These are phyloP conservation scores for Anisogramma anomala DNA, from an alignment of 2,329 filamentous ascomycete species.

Conservation along the genomic window DNA sequence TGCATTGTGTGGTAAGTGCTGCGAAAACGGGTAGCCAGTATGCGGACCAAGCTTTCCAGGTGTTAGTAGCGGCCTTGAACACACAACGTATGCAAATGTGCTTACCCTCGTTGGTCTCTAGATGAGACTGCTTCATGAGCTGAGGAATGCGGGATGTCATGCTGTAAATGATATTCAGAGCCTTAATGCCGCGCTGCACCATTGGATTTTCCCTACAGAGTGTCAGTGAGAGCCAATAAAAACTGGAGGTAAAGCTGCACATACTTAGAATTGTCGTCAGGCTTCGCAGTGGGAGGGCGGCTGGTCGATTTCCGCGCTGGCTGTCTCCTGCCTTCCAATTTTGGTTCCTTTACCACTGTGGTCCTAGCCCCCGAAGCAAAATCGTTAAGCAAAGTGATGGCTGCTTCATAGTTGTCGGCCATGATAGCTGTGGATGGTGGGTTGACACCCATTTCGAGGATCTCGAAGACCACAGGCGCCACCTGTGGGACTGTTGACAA, in stretches of 20 bases:
- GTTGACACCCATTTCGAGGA: slow-evolving; percentile 67
- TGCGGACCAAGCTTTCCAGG: slow-evolving; percentile 69
- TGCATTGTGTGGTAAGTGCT: slow-evolving; percentile 77
- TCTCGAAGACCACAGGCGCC: slow-evolving; percentile 69
- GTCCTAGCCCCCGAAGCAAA: slow-evolving; percentile 77
- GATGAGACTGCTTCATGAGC: slow-evolving; percentile 84
- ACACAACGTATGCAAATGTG: neutral
- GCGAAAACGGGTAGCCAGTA: slow-evolving; percentile 96
- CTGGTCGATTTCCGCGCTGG: slow-evolving; percentile 19
- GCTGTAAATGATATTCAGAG: slow-evolving; percentile 69
- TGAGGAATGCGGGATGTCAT: slow-evolving; percentile 72
- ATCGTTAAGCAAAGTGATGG: slow-evolving; percentile 72
- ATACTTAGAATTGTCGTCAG: slow-evolving; percentile 41
- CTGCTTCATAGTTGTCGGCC: slow-evolving; percentile 89
- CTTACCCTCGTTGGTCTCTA: slow-evolving; percentile 72
- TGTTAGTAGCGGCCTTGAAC: slow-evolving; percentile 17
- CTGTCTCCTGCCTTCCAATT: slow-evolving; percentile 40
- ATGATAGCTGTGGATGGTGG: slow-evolving; percentile 73
- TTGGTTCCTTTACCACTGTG: slow-evolving; percentile 58
- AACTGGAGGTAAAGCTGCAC: slow-evolving; percentile 18
- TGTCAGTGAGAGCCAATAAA: slow-evolving; percentile 10
- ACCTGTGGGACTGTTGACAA: slow-evolving; percentile 59
- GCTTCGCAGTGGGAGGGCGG: slow-evolving; percentile 33
- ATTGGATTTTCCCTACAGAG: slow-evolving; percentile 55
- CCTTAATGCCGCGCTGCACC: slow-evolving; percentile 66